Evolutionary conservation across 202 grass and related monocot genomes (phyloP).

Genomic region (Setaria viridis): DNA sequence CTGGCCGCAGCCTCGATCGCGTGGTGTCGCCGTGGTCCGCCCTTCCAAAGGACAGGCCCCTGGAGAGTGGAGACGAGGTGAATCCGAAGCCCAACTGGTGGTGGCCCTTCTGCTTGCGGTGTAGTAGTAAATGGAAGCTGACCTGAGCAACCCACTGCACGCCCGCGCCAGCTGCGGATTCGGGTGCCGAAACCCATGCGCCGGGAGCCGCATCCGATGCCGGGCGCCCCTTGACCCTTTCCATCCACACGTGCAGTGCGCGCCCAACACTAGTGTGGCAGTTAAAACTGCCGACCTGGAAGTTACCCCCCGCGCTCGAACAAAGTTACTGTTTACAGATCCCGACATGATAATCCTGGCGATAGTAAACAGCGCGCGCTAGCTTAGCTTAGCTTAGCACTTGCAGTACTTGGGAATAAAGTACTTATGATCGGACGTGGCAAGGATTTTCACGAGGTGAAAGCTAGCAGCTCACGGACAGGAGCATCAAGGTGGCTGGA

Average conservation of each 20-base stretch:
- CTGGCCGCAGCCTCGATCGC: too few species aligned
- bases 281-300: conserved; percentile 24
- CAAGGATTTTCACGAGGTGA: background rate
- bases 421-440: background rate
- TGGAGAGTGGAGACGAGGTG: too few species aligned
- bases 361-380: background rate
- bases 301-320: background rate
- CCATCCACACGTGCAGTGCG: conserved; percentile 28
- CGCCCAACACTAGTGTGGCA: background rate
- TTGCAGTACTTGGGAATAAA: background rate
- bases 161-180: background rate
- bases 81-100: too few species aligned
- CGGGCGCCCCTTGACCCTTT: background rate
- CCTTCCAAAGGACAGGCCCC: too few species aligned
- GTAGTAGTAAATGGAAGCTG: conserved; percentile 11
- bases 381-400: background rate
- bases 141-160: background rate
- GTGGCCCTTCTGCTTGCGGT: too few species aligned
- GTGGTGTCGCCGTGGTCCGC: too few species aligned
- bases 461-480: background rate
- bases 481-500: conserved; percentile 1
- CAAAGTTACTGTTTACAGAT: conserved; percentile 43
- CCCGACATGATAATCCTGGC: background rate
- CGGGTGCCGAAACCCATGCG: conserved; percentile 35
- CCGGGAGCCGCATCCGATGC: conserved; percentile 5